Evolutionary conservation across 768 basidiomycete species (phyloP).

Genomic region (Tephrocybe sp.): DNA sequence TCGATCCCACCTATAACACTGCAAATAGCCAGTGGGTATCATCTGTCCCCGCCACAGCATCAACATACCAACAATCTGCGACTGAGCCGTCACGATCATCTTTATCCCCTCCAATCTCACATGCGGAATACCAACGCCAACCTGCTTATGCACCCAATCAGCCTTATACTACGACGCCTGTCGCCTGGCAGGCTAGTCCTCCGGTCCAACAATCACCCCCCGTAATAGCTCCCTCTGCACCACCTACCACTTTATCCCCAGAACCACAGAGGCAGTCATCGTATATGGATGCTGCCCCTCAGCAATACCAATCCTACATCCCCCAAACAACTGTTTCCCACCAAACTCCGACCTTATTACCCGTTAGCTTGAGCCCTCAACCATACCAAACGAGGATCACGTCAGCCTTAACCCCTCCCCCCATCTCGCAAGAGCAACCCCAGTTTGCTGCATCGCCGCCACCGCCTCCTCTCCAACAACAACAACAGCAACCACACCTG

Average conservation of each 20-base stretch:
- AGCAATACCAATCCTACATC: slow-evolving; percentile 25
- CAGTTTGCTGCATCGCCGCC: slow-evolving; percentile 21
- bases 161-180: slow-evolving; percentile 7
- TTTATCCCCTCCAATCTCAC: slow-evolving; percentile 22
- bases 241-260: slow-evolving; percentile 16
- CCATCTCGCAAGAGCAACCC: slow-evolving; percentile 22
- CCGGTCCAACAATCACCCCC: slow-evolving; percentile 14
- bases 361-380: slow-evolving; percentile 23
- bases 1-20: slow-evolving; percentile 22
- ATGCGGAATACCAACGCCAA: slow-evolving; percentile 13
- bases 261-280: slow-evolving; percentile 13
- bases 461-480: slow-evolving; percentile 19
- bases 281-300: slow-evolving; percentile 9
- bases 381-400: slow-evolving; percentile 15
- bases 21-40: slow-evolving; percentile 34
- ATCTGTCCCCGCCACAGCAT: slow-evolving; percentile 10
- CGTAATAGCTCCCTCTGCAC: slow-evolving; percentile 3
- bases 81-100: slow-evolving; percentile 15
- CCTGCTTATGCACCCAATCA: slow-evolving; percentile 2
- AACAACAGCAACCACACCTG: slow-evolving; percentile 5
- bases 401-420: slow-evolving; percentile 19
- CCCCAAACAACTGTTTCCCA: slow-evolving; percentile 17
- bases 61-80: slow-evolving; percentile 9
- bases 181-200: slow-evolving; percentile 18
- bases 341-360: slow-evolving; percentile 17